Percentiles rank a stretch among this genome's conserved stretches.
Evolutionary conservation across 108 stramenopile genomes (phyloP).

Genomic region (Conticribra weissflogii): DNA sequence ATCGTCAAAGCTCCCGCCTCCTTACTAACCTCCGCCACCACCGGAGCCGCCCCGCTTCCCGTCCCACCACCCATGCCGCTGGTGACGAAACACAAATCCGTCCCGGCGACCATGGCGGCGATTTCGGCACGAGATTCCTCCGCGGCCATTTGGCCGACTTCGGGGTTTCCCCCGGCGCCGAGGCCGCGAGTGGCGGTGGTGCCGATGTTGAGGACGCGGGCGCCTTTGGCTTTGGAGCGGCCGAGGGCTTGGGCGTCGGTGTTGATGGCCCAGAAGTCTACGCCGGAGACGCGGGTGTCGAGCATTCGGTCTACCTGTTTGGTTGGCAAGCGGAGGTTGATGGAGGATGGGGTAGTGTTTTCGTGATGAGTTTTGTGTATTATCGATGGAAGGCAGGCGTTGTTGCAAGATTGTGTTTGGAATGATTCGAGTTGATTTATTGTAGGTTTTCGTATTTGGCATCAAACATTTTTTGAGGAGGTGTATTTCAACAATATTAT

Average conservation of each 20-base stretch:
- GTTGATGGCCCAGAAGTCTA: slow-evolving; percentile 91
- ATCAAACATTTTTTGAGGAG: no score
- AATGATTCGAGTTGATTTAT: no score
- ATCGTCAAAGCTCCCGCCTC: slow-evolving; percentile 75
- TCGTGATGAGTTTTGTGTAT: no score
- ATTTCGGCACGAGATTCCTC: slow-evolving; percentile 79
- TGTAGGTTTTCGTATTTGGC: no score
- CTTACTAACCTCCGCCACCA: slow-evolving; percentile 78
- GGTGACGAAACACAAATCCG: slow-evolving; percentile 90
- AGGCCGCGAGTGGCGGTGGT: slow-evolving; percentile 79
- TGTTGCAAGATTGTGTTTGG: no score
- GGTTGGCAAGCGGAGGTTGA: no score
- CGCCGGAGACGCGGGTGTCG: slow-evolving; percentile 80
- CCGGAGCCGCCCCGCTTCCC: slow-evolving; percentile 86
- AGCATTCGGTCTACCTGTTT: slow-evolving; percentile 84
- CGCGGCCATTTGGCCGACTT: slow-evolving; percentile 81
- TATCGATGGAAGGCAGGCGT: no score
- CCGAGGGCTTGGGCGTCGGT: slow-evolving; percentile 89
- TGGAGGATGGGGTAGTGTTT: no score
- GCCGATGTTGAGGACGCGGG: slow-evolving; percentile 76
- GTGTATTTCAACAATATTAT: no score
- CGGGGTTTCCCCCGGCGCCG: slow-evolving; percentile 88
- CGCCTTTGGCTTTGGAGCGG: slow-evolving; percentile 58
- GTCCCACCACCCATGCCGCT: slow-evolving; percentile 93
- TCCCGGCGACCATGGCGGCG: slow-evolving; percentile 69